Evolutionary conservation across 345 rosid genomes (phyloP).

Genomic region (Corchorus olitorius): DNA sequence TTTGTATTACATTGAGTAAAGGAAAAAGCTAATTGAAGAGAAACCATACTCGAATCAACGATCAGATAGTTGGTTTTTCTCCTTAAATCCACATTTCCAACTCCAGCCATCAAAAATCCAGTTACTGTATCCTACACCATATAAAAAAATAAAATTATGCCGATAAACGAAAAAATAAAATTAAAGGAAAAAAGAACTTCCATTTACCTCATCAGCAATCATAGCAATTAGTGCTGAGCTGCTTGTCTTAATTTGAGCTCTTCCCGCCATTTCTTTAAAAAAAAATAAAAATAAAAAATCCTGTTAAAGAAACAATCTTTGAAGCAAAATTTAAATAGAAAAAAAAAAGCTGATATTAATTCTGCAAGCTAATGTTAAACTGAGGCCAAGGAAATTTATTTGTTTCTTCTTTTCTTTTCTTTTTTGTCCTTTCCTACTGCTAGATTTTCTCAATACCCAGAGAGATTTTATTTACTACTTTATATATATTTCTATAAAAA

Average conservation of each 20-base stretch:
- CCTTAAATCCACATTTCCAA: slow-evolving; percentile 93
- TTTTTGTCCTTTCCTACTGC: too few relatives aligned
- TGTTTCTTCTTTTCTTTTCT: too few relatives aligned
- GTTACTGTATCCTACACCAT: slow-evolving; percentile 69
- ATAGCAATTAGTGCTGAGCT: slow-evolving; percentile 71
- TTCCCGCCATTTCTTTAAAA: slow-evolving; percentile 54
- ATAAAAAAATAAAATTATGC: slow-evolving; percentile 9
- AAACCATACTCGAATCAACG: slow-evolving; percentile 33
- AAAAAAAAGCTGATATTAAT: background rate
- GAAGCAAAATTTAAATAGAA: background rate
- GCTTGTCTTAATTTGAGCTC: slow-evolving; percentile 50
- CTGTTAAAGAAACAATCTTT: background rate
- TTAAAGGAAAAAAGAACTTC: background rate
- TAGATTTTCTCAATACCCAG: background rate
- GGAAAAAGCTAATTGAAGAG: background rate
- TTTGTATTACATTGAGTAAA: background rate
- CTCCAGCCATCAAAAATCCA: slow-evolving; percentile 97
- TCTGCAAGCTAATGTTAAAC: background rate
- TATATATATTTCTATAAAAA: background rate
- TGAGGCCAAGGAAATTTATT: too few relatives aligned
- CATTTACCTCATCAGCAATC: slow-evolving; percentile 75
- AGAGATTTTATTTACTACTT: background rate
- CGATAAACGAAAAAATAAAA: background rate
- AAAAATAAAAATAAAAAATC: background rate
- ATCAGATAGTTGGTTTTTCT: slow-evolving; percentile 93